A percentile compares a stretch with the other conserved stretches of the same genome.
phyloP scores from a whole-genome alignment of 2,329 filamentous ascomycete species.

The Fusarium heterosporum region DNA sequence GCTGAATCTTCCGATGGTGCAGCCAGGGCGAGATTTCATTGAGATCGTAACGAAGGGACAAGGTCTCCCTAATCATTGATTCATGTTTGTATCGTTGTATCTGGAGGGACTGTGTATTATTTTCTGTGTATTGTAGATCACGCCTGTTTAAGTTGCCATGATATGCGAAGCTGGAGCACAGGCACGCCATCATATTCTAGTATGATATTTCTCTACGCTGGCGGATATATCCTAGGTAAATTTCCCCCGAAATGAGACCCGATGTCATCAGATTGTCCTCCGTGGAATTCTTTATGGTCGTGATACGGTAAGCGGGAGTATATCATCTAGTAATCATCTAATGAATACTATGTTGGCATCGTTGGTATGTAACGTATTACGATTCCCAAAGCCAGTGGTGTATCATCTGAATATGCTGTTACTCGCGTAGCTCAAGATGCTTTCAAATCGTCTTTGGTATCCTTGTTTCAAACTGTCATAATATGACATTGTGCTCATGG shows the following conservation, averaged over 20 bases:
- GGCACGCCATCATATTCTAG: not conserved
- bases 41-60: constrained; percentile 9
- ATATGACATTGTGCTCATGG: not conserved
- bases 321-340: not conserved
- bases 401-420: not conserved
- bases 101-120: constrained; percentile 6
- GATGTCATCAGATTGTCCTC: not conserved
- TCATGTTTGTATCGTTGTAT: not conserved
- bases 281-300: not conserved
- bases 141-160: not conserved
- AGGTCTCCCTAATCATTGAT: constrained; percentile 15
- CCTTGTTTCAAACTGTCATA: not conserved
- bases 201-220: not conserved
- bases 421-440: not conserved
- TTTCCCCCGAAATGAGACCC: not conserved
- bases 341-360: not conserved
- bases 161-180: not conserved
- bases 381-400: not conserved
- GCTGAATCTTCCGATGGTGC: constrained; percentile 37
- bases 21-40: constrained; percentile 20
- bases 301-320: not conserved
- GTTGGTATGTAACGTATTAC: not conserved
- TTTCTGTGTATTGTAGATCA: constrained; percentile 22
- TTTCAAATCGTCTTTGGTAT: not conserved
- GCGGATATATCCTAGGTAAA: not conserved